phyloP scores from a whole-genome alignment of 192 early-diverging fungal species.

The Mortierella antarctica region DNA sequence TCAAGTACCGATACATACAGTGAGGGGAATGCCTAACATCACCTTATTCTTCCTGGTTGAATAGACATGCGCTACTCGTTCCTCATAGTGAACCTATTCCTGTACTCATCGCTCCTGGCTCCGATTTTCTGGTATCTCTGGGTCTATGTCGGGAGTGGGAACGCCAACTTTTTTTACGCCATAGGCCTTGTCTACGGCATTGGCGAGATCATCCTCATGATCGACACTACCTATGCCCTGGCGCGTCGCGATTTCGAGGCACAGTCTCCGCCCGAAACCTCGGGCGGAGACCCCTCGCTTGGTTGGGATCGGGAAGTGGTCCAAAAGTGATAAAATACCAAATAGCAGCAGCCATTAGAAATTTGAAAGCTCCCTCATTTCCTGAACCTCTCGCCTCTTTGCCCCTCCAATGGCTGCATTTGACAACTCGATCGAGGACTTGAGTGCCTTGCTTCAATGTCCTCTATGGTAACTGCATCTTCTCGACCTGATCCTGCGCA shows the following conservation, averaged over 20 bases:
- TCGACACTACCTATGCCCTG: constrained; percentile 86
- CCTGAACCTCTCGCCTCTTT: too few species aligned
- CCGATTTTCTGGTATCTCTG: constrained; percentile 96
- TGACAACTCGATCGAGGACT: constrained; percentile 31
- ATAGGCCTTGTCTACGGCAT: constrained; percentile 93
- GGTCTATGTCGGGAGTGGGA: constrained; percentile 96
- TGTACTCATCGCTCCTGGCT: constrained; percentile 80
- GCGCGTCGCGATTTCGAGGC: constrained; percentile 84
- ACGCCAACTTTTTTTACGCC: constrained; percentile 98
- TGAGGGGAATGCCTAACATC: not conserved
- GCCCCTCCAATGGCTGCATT: constrained; percentile 30
- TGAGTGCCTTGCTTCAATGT: constrained; percentile 32
- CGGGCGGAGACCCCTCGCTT: not conserved
- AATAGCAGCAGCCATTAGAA: not conserved
- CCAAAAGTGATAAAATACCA: constrained; percentile 22
- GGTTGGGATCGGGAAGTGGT: constrained; percentile 41
- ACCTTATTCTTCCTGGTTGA: not conserved
- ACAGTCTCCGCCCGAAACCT: constrained; percentile 15
- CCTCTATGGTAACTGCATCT: constrained; percentile 36
- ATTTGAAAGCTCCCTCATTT: too few species aligned
- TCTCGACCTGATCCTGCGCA: too few species aligned
- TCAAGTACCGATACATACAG: not conserved
- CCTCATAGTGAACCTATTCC: constrained; percentile 73
- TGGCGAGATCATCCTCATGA: constrained; percentile 86
- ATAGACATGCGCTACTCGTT: constrained; percentile 87